Percentiles rank a stretch among this genome's conserved stretches.
Evolutionary conservation across 2,329 filamentous ascomycete species (phyloP).

Genomic region (Elsinoe batatas): DNA sequence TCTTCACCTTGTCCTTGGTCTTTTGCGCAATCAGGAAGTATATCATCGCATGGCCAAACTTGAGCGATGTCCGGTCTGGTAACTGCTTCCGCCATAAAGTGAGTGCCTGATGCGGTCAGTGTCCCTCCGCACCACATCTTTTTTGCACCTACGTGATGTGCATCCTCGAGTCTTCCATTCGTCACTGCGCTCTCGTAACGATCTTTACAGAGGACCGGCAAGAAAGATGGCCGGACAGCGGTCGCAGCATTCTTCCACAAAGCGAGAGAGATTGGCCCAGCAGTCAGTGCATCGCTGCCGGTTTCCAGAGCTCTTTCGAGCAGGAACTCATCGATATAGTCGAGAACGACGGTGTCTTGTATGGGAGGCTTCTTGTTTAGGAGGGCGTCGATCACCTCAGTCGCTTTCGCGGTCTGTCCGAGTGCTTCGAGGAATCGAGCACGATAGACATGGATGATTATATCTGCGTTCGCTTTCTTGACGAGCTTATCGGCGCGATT

Average conservation of each 20-base stretch:
- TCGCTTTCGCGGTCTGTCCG: not conserved
- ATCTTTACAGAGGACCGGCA: not conserved
- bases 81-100: not conserved
- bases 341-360: constrained; percentile 2
- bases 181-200: not conserved
- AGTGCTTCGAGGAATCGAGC: constrained; percentile 6
- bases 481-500: constrained; percentile 1
- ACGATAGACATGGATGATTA: not conserved
- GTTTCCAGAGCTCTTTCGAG: not conserved
- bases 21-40: constrained; percentile 1
- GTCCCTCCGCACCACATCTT: no score
- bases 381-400: not conserved
- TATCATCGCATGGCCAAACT: constrained; percentile 1
- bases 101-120: not conserved
- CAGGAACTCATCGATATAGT: constrained; percentile 2
- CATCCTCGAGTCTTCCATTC: not conserved
- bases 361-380: not conserved
- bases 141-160: constrained; percentile 6
- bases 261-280: not conserved
- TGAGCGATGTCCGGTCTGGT: not conserved
- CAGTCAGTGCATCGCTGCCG: not conserved
- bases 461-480: constrained; percentile 1
- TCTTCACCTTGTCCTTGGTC: not conserved
- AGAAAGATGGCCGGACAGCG: not conserved
- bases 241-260: constrained; percentile 2